Percentiles rank a stretch among this genome's conserved stretches.
These are phyloP conservation scores for Emergomyces africanus DNA, from an alignment of 2,329 filamentous ascomycete species.

Conservation along the genomic window DNA sequence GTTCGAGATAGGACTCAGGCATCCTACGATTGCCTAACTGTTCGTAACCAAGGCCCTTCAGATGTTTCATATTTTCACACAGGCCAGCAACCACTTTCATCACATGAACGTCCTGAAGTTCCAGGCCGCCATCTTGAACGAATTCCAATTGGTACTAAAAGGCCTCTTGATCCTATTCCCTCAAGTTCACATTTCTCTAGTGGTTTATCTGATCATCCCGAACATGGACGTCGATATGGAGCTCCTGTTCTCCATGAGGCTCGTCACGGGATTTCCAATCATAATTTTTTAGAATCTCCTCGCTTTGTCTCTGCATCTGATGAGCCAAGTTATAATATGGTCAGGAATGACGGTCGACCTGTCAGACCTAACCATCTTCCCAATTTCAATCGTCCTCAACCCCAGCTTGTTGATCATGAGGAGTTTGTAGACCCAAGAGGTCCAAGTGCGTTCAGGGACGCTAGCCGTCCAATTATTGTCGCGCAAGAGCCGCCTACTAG, in stretches of 20 bases:
- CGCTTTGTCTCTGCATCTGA: constrained; percentile 7
- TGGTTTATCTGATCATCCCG: constrained; percentile 10
- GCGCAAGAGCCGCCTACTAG: constrained; percentile 12
- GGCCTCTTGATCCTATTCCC: constrained; percentile 9
- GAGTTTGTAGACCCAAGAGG: constrained; percentile 9
- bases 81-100: constrained; percentile 1
- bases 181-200: constrained; percentile 10
- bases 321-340: constrained; percentile 10
- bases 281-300: constrained; percentile 3
- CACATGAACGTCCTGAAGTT: constrained; percentile 9
- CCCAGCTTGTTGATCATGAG: constrained; percentile 12
- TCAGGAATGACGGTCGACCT: constrained; percentile 12
- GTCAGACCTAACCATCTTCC: constrained; percentile 11
- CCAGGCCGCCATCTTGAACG: constrained; percentile 12
- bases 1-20: background rate
- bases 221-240: constrained; percentile 9
- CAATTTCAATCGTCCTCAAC: constrained; percentile 9
- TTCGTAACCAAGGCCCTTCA: background rate
- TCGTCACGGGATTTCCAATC: constrained; percentile 1
- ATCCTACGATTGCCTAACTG: background rate
- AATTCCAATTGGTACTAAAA: constrained; percentile 4
- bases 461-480: constrained; percentile 7
- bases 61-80: constrained; percentile 8
- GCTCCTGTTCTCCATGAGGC: constrained; percentile 5
- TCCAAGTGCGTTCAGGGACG: background rate